These are phyloP conservation scores for Trichoderma arundinaceum DNA, from an alignment of 2,329 filamentous ascomycete species.

Conservation along the genomic window DNA sequence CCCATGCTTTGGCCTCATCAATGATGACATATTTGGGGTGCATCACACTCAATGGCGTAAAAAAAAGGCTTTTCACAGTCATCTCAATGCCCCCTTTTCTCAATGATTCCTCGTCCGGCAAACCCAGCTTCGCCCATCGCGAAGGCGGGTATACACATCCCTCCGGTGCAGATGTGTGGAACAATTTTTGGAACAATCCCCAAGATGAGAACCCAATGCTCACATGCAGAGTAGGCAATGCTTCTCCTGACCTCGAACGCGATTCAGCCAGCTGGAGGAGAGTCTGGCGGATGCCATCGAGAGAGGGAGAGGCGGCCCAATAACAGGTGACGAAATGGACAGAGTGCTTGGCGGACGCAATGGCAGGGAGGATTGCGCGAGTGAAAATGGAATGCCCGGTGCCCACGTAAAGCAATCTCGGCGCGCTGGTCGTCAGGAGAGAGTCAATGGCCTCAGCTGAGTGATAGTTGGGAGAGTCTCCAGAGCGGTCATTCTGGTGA, in stretches of 20 bases:
- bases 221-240: constrained; percentile 57
- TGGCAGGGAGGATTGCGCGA: constrained; percentile 62
- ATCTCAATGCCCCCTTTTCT: constrained; percentile 68
- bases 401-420: constrained; percentile 58
- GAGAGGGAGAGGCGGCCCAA: constrained; percentile 71
- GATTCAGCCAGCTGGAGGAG: constrained; percentile 63
- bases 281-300: constrained; percentile 61
- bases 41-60: constrained; percentile 83
- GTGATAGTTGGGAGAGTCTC: constrained; percentile 58
- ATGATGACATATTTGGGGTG: constrained; percentile 83
- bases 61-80: constrained; percentile 76
- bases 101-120: constrained; percentile 61
- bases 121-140: constrained; percentile 68
- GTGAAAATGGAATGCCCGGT: constrained; percentile 64
- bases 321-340: constrained; percentile 83
- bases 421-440: constrained; percentile 56
- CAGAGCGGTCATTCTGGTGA: constrained; percentile 43
- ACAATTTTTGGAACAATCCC: constrained; percentile 74
- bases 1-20: constrained; percentile 68
- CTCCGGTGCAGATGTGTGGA: constrained; percentile 67
- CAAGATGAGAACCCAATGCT: constrained; percentile 78
- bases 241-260: constrained; percentile 38
- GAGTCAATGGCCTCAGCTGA: constrained; percentile 50
- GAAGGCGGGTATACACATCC: constrained; percentile 67
- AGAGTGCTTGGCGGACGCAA: constrained; percentile 65